A percentile compares a stretch with the other conserved stretches of the same genome.
Conservation (phyloP, 441 rosid species). For the Eruca vesicaria region DNA sequence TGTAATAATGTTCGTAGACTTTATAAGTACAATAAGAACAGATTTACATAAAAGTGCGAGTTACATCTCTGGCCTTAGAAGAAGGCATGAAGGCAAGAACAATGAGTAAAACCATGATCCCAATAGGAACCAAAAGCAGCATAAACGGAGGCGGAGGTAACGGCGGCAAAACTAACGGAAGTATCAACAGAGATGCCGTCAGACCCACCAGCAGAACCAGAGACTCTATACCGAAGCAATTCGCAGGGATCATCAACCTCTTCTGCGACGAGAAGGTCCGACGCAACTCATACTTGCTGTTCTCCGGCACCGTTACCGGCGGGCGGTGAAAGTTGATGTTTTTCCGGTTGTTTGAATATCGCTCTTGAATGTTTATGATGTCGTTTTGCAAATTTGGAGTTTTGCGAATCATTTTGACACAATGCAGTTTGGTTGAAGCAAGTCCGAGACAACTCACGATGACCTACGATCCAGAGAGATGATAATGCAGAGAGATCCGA, state of each 20-base stretch:
- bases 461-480: background rate
- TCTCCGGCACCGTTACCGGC: constrained; percentile 1
- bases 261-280: constrained; percentile 43
- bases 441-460: background rate
- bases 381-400: constrained; percentile 23
- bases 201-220: constrained; percentile 56
- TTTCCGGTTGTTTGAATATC: constrained; percentile 30
- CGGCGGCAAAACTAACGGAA: constrained; percentile 82
- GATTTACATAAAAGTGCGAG: constrained; percentile 46
- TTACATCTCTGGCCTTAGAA: constrained; percentile 40
- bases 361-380: constrained; percentile 1
- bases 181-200: constrained; percentile 72
- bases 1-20: background rate
- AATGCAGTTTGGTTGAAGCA: constrained; percentile 23
- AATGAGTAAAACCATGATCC: constrained; percentile 64
- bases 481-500: constrained; percentile 1
- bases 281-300: constrained; percentile 16
- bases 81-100: constrained; percentile 79
- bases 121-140: constrained; percentile 80
- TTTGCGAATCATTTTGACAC: constrained; percentile 38
- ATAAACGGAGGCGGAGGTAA: constrained; percentile 92
- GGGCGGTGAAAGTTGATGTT: constrained; percentile 2
- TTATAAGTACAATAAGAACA: background rate
- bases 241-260: constrained; percentile 44
- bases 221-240: constrained; percentile 70